phyloP scores from a whole-genome alignment of 495 filamentous ascomycete species.

The Immersiella caudata region DNA sequence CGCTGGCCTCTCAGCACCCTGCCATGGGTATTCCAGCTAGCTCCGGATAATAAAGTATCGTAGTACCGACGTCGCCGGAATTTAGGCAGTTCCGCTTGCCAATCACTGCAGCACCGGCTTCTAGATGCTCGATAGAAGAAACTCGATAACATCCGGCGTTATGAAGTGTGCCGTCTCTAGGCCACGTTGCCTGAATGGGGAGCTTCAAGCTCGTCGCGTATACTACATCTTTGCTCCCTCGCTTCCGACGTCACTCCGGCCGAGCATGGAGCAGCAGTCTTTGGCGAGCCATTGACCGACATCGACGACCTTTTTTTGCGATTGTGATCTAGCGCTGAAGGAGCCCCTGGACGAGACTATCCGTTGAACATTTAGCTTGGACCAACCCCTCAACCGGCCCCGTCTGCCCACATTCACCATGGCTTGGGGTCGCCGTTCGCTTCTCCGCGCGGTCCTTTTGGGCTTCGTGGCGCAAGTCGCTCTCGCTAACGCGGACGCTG shows the following conservation, averaged over 20 bases:
- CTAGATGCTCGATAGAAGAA: conserved; percentile 18
- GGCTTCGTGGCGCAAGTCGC: conserved; percentile 17
- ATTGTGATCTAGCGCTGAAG: no score
- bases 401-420: conserved; percentile 14
- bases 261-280: background rate
- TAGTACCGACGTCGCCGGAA: conserved; percentile 3
- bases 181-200: conserved; percentile 33
- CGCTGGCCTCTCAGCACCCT: background rate
- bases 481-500: conserved; percentile 13
- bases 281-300: background rate
- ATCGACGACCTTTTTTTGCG: background rate
- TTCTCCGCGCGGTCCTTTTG: conserved; percentile 26
- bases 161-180: conserved; percentile 22
- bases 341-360: no score
- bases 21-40: background rate
- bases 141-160: conserved; percentile 3
- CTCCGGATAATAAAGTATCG: conserved; percentile 17
- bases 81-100: conserved; percentile 36
- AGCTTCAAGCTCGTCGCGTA: conserved; percentile 12
- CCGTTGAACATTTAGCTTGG: background rate
- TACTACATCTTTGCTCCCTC: conserved; percentile 14
- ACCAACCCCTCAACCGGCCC: background rate
- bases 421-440: conserved; percentile 26
- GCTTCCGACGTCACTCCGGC: conserved; percentile 14
- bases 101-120: conserved; percentile 21